These are phyloP conservation scores for Datura wrightii DNA, from an alignment of 257 asterid genomes.

Conservation along the genomic window DNA sequence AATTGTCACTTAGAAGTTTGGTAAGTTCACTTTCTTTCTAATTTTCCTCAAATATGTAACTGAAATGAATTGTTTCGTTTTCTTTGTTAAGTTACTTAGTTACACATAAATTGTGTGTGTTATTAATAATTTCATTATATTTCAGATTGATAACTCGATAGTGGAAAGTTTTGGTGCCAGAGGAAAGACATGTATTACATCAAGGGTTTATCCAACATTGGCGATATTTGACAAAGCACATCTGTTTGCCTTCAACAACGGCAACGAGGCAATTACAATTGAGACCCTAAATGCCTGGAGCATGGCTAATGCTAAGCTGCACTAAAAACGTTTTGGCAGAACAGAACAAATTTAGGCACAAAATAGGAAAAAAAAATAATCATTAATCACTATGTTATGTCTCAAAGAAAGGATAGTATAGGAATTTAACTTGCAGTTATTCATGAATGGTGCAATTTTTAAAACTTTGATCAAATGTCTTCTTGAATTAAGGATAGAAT, in stretches of 20 bases:
- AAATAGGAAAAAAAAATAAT: not conserved
- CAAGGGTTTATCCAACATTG: conserved; percentile 37
- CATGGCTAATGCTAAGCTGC: conserved; percentile 29
- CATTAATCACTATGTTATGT: not conserved
- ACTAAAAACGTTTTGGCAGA: not conserved
- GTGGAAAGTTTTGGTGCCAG: conserved; percentile 37
- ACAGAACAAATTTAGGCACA: not conserved
- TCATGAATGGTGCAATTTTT: not conserved
- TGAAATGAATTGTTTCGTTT: not conserved
- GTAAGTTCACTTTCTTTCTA: not conserved
- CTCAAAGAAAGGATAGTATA: not conserved
- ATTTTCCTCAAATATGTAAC: not conserved
- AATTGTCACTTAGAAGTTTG: conserved; percentile 37
- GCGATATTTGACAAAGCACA: conserved; percentile 31
- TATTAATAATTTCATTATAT: not conserved
- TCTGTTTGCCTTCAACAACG: conserved; percentile 32
- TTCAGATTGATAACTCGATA: conserved; percentile 38
- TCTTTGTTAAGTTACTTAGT: not conserved
- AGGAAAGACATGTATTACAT: conserved; percentile 33
- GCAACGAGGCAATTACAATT: not conserved
- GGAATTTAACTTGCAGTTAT: not conserved
- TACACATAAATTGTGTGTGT: not conserved
- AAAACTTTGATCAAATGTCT: not conserved
- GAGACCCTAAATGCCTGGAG: conserved; percentile 33
- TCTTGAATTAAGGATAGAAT: not conserved